A percentile compares a stretch with the other conserved stretches of the same genome.
Evolutionary conservation across 2,329 filamentous ascomycete species (phyloP).

Genomic region (Metarhizium brunneum): DNA sequence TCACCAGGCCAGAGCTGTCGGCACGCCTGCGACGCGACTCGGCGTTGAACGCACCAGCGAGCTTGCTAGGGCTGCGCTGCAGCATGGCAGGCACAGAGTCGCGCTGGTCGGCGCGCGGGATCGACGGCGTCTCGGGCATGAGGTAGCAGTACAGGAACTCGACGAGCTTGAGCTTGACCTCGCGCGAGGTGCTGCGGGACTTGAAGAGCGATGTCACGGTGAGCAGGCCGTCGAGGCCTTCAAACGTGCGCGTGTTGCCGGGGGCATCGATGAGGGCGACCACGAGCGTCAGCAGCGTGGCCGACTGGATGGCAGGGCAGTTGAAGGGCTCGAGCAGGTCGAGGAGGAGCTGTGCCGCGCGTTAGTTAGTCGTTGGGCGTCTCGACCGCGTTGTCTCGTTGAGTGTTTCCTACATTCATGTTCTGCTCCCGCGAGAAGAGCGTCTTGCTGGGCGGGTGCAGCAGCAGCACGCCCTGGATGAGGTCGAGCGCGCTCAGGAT

Average conservation of each 20-base stretch:
- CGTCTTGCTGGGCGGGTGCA: constrained; percentile 82
- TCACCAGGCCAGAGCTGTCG: constrained; percentile 29
- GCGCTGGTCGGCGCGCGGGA: constrained; percentile 37
- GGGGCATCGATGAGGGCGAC: constrained; percentile 81
- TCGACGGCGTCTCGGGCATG: constrained; percentile 73
- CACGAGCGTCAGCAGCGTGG: constrained; percentile 82
- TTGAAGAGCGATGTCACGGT: constrained; percentile 92
- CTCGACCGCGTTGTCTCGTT: not conserved
- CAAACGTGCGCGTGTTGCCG: constrained; percentile 83
- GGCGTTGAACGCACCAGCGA: constrained; percentile 44
- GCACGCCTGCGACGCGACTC: constrained; percentile 23
- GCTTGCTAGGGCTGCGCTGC: constrained; percentile 61
- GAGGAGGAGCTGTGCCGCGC: constrained; percentile 58
- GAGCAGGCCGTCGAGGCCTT: constrained; percentile 81
- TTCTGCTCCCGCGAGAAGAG: constrained; percentile 84
- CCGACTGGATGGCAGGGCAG: constrained; percentile 83
- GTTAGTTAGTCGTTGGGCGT: not conserved
- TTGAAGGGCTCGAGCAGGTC: constrained; percentile 90
- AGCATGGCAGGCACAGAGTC: constrained; percentile 42
- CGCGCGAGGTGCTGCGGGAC: constrained; percentile 70
- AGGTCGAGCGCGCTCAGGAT: constrained; percentile 83
- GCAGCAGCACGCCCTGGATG: constrained; percentile 76
- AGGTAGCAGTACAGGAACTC: constrained; percentile 98
- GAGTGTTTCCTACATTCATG: constrained; percentile 64
- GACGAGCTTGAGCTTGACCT: constrained; percentile 91